These are phyloP conservation scores for Theobroma grandiflorum DNA, from an alignment of 441 rosid species.

Conservation along the genomic window DNA sequence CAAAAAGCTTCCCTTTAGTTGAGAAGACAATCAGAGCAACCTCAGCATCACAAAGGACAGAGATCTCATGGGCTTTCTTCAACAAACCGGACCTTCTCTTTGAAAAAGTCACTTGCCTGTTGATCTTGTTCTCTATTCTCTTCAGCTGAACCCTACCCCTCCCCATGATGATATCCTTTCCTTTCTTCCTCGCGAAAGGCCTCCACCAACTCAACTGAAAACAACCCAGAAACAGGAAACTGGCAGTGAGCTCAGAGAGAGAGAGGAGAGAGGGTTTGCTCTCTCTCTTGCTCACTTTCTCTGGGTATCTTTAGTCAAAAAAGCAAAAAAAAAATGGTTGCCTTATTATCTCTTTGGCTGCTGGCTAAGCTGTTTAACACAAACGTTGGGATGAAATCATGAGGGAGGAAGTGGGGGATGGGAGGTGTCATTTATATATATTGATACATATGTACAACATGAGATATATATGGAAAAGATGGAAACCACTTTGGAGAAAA, in stretches of 20 bases:
- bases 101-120: conserved; percentile 33
- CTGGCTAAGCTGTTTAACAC: background rate
- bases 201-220: too few relatives aligned
- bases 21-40: conserved; percentile 32
- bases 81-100: conserved; percentile 30
- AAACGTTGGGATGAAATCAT: background rate
- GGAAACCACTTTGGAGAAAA: background rate
- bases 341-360: background rate
- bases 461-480: background rate
- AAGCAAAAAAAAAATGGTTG: background rate
- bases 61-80: conserved; percentile 36
- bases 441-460: too few relatives aligned
- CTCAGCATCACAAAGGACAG: conserved; percentile 30
- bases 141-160: conserved; percentile 33
- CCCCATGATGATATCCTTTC: conserved; percentile 13
- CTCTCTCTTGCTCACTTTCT: background rate
- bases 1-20: conserved; percentile 27
- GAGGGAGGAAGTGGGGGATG: background rate
- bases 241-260: background rate
- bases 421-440: too few relatives aligned
- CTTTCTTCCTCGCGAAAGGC: too few relatives aligned
- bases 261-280: background rate
- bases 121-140: conserved; percentile 35
- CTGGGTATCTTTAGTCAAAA: background rate
- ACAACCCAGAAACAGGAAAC: background rate